Percentiles rank a stretch among this genome's conserved stretches.
Conservation (phyloP, 2,329 filamentous ascomycete genomes). For the Drechslerella coelobrocha region DNA sequence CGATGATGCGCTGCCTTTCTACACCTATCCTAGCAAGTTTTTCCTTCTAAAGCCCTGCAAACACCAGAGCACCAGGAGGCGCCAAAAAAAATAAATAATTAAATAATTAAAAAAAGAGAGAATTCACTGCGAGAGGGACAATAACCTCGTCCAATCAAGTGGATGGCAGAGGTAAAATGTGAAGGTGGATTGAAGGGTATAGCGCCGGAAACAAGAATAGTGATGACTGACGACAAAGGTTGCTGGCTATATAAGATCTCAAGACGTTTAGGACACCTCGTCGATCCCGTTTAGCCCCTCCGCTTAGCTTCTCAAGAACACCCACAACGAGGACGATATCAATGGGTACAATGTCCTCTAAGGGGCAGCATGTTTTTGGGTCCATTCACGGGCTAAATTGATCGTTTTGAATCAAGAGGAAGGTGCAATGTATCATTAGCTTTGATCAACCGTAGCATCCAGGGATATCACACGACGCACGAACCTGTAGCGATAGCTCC, state of each 20-base stretch:
- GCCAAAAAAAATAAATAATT: too few species aligned
- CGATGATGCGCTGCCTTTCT: background rate
- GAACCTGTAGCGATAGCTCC: slow-evolving; percentile 89
- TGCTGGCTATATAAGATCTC: too few species aligned
- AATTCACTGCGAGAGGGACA: too few species aligned
- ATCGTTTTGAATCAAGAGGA: too few species aligned
- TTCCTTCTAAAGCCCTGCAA: background rate
- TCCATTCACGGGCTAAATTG: slow-evolving; percentile 71
- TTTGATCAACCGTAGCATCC: background rate
- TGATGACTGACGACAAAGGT: too few species aligned
- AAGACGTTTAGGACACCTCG: too few species aligned
- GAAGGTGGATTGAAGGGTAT: too few species aligned
- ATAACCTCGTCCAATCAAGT: too few species aligned
- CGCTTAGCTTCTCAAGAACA: background rate
- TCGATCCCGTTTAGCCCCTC: background rate
- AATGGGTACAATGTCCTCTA: slow-evolving; percentile 50
- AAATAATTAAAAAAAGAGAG: too few species aligned
- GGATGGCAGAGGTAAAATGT: too few species aligned
- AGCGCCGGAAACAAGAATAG: too few species aligned
- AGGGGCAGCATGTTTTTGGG: slow-evolving; percentile 75
- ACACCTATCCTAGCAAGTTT: background rate
- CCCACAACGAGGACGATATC: background rate
- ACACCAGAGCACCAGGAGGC: background rate
- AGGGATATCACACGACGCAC: slow-evolving; percentile 12
- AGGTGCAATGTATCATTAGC: background rate